These are phyloP conservation scores for Dionaea muscipula DNA, from an alignment of 179 eudicot species.

Conservation along the genomic window DNA sequence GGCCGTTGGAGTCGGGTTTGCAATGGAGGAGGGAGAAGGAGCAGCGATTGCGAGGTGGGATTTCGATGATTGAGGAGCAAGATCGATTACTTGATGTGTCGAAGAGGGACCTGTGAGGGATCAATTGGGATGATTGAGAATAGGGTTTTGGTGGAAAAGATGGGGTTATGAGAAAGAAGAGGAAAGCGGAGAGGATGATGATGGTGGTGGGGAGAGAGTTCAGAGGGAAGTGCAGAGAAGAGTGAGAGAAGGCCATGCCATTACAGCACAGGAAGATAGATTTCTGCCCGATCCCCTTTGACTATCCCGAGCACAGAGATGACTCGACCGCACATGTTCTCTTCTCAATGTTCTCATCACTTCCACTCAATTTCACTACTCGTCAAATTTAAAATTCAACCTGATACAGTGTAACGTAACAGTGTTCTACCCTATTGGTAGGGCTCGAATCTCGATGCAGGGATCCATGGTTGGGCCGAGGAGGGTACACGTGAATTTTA, in stretches of 20 bases:
- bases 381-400: too few relatives aligned
- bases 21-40: conserved; percentile 25
- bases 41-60: conserved; percentile 21
- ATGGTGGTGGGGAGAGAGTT: conserved; percentile 23
- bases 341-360: too few relatives aligned
- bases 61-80: conserved; percentile 23
- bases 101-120: conserved; percentile 33
- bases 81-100: conserved; percentile 20
- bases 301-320: too few relatives aligned
- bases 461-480: too few relatives aligned
- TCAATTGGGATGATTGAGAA: conserved; percentile 13
- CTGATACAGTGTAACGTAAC: too few relatives aligned
- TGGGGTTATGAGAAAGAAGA: conserved; percentile 33
- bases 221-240: conserved; percentile 11
- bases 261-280: not conserved
- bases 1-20: conserved; percentile 20
- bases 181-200: conserved; percentile 20
- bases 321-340: too few relatives aligned
- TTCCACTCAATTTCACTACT: too few relatives aligned
- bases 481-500: too few relatives aligned
- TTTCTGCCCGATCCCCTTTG: too few relatives aligned
- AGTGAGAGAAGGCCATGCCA: conserved; percentile 26
- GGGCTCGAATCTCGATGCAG: too few relatives aligned
- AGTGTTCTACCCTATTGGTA: too few relatives aligned
- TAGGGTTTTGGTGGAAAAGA: conserved; percentile 2